Percentiles rank a stretch among this genome's conserved stretches.
Conservation (phyloP, 176 grass and related monocot species). For the Triticum aestivum region DNA sequence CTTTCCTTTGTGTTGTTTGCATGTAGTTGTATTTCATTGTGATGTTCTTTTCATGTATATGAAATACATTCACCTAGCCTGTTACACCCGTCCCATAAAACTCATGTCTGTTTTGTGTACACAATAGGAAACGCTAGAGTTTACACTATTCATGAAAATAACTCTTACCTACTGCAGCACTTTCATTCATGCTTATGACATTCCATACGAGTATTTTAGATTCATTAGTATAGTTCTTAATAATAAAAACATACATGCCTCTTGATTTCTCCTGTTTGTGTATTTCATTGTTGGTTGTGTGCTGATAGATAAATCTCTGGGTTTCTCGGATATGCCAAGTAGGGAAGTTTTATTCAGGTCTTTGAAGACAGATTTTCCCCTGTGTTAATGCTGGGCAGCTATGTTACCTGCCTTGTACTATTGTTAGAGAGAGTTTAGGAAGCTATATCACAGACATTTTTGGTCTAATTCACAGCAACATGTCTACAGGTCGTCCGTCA, state of each 20-base stretch:
- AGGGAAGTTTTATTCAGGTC: slow-evolving; percentile 10
- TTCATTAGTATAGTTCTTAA: background rate
- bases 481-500: slow-evolving; percentile 49
- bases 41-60: background rate
- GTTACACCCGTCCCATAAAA: background rate
- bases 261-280: background rate
- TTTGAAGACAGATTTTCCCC: background rate
- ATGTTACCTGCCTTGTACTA: background rate
- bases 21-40: background rate
- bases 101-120: background rate
- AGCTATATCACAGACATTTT: background rate
- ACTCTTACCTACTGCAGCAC: background rate
- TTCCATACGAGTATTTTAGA: background rate
- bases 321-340: slow-evolving; percentile 14
- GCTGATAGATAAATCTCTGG: background rate
- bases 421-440: background rate
- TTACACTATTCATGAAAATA: background rate
- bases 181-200: background rate
- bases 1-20: background rate
- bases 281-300: background rate
- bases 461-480: slow-evolving; percentile 12
- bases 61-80: background rate
- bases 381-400: background rate
- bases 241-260: background rate
- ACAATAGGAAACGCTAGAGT: background rate